Evolutionary conservation across 352 stramenopile genomes (phyloP).

Genomic region (Globisporangium paroecandrum): DNA sequence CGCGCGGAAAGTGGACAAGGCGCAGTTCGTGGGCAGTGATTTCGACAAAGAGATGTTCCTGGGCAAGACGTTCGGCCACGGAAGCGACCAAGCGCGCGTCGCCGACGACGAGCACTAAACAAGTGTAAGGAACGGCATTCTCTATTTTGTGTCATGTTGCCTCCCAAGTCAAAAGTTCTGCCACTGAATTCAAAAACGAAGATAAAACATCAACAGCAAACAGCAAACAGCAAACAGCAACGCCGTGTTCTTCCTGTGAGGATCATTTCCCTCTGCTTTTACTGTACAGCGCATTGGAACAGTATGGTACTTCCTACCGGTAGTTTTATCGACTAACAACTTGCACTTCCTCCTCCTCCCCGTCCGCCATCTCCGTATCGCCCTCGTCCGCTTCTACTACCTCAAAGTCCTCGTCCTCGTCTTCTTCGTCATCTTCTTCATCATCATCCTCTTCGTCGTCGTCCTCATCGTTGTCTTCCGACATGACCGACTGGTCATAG

Average conservation of each 20-base stretch:
- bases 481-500: slow-evolving; percentile 56
- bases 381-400: slow-evolving; percentile 24
- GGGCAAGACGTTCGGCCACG: slow-evolving; percentile 75
- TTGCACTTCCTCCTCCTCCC: slow-evolving; percentile 14
- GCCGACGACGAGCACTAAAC: slow-evolving; percentile 61
- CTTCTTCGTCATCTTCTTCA: slow-evolving; percentile 28
- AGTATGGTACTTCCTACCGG: slow-evolving; percentile 4
- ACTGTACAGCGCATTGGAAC: slow-evolving; percentile 2
- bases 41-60: slow-evolving; percentile 86
- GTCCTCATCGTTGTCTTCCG: slow-evolving; percentile 49
- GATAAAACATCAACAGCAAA: neutral
- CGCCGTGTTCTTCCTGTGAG: neutral
- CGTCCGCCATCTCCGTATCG: slow-evolving; percentile 20
- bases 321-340: slow-evolving; percentile 17
- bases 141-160: neutral
- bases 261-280: neutral
- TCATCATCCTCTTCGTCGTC: slow-evolving; percentile 43
- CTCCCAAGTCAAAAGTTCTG: neutral
- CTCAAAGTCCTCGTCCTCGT: slow-evolving; percentile 30
- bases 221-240: neutral
- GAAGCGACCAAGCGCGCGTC: slow-evolving; percentile 55
- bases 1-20: slow-evolving; percentile 84
- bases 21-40: slow-evolving; percentile 75
- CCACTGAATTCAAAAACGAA: neutral
- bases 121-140: neutral